phyloP scores from a whole-genome alignment of 106 monocot genomes.

The Dendrobium chrysotoxum region DNA sequence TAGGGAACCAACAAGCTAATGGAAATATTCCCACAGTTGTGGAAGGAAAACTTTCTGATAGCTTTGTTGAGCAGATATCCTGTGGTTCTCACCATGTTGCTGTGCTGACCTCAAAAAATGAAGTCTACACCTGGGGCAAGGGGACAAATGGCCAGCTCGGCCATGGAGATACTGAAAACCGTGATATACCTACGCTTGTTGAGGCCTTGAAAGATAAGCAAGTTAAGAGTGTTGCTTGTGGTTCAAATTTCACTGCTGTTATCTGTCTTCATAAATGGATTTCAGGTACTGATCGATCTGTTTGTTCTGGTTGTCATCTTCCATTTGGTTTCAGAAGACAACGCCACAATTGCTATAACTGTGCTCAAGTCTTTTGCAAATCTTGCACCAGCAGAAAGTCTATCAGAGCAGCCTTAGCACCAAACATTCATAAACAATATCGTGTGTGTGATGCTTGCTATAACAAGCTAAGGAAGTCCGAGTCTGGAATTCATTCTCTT shows the following conservation, averaged over 20 bases:
- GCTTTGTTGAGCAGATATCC: constrained; percentile 31
- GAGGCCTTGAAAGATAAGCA: constrained; percentile 40
- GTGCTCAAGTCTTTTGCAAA: constrained; percentile 52
- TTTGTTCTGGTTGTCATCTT: constrained; percentile 38
- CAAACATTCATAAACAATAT: constrained; percentile 31
- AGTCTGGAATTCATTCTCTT: constrained; percentile 15
- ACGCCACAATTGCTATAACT: constrained; percentile 48
- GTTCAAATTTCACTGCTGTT: constrained; percentile 41
- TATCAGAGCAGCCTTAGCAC: constrained; percentile 41
- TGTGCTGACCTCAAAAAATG: constrained; percentile 39
- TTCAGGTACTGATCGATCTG: constrained; percentile 39
- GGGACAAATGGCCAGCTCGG: constrained; percentile 44
- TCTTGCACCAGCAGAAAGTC: constrained; percentile 39
- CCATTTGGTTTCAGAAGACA: constrained; percentile 52
- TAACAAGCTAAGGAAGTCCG: constrained; percentile 30
- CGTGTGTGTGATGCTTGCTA: constrained; percentile 49
- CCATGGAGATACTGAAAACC: constrained; percentile 36
- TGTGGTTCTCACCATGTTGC: constrained; percentile 46
- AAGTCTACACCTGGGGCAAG: constrained; percentile 47
- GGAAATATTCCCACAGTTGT: constrained; percentile 31
- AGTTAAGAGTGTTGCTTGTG: constrained; percentile 46
- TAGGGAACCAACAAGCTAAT: constrained; percentile 34
- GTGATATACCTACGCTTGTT: constrained; percentile 33
- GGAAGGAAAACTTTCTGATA: constrained; percentile 20
- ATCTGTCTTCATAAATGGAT: constrained; percentile 47